phyloP scores from a whole-genome alignment of 805 yeast species.

The Starmerella vaccinii region DNA sequence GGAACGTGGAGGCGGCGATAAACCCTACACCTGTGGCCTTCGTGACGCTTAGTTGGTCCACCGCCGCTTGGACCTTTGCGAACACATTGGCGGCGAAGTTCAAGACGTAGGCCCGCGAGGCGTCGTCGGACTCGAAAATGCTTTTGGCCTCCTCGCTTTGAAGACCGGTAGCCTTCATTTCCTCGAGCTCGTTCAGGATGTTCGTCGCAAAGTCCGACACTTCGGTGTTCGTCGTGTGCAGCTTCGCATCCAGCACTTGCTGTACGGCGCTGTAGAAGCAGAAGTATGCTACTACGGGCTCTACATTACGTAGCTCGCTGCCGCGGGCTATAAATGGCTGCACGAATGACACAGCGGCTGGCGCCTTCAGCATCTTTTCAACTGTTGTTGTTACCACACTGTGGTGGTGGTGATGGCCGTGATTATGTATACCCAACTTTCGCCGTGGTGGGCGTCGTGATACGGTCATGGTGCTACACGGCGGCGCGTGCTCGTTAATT shows the following conservation, averaged over 20 bases:
- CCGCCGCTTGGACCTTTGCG: slow-evolving; percentile 41
- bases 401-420: background rate
- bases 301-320: slow-evolving; percentile 44
- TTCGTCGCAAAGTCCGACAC: slow-evolving; percentile 50
- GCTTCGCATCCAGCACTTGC: slow-evolving; percentile 47
- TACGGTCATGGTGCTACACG: no score
- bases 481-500: no score
- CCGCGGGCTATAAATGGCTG: slow-evolving; percentile 36
- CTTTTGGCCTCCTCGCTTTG: slow-evolving; percentile 32
- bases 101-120: slow-evolving; percentile 46
- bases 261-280: slow-evolving; percentile 67
- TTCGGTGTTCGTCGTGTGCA: slow-evolving; percentile 48
- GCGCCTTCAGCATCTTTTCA: slow-evolving; percentile 16
- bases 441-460: background rate
- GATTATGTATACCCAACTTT: background rate
- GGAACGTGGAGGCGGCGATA: slow-evolving; percentile 46
- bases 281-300: slow-evolving; percentile 64
- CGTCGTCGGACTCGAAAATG: slow-evolving; percentile 49
- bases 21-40: slow-evolving; percentile 43
- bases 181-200: slow-evolving; percentile 64
- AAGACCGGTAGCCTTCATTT: slow-evolving; percentile 37
- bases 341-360: slow-evolving; percentile 25
- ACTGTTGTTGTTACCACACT: background rate
- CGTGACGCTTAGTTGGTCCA: slow-evolving; percentile 36
- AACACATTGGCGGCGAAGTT: slow-evolving; percentile 52